Percentiles rank a stretch among this genome's conserved stretches.
Evolutionary conservation across 768 basidiomycete genomes (phyloP).

Genomic region (Tylopilus plumbeoviolaceoides): DNA sequence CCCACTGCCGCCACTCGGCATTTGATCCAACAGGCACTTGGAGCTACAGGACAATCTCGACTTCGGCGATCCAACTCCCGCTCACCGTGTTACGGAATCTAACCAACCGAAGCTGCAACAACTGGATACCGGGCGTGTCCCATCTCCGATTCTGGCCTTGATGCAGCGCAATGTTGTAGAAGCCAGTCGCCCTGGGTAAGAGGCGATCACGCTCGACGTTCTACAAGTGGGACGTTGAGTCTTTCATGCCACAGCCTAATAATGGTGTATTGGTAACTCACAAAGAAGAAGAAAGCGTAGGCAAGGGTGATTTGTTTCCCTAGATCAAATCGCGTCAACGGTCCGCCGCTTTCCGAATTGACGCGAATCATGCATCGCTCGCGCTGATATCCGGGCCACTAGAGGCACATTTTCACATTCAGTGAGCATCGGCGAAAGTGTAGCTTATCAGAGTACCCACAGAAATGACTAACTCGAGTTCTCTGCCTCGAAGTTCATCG

Average conservation of each 20-base stretch:
- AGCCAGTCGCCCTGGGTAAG: background rate
- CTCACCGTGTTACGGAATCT: background rate
- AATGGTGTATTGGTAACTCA: background rate
- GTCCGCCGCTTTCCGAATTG: background rate
- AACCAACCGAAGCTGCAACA: constrained; percentile 7
- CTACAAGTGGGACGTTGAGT: background rate
- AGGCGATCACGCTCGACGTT: background rate
- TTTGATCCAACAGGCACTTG: background rate
- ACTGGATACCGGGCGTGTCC: constrained; percentile 1
- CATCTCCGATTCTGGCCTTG: background rate
- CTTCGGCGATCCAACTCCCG: constrained; percentile 9
- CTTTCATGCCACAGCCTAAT: background rate
- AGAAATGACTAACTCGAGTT: background rate
- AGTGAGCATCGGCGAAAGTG: background rate
- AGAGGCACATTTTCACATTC: background rate
- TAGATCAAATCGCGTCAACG: constrained; percentile 3
- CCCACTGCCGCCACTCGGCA: no score
- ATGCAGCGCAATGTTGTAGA: constrained; percentile 11
- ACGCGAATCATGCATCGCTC: background rate
- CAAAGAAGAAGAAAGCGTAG: background rate
- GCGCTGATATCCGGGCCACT: constrained; percentile 11
- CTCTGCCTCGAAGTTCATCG: no score
- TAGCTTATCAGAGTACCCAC: background rate
- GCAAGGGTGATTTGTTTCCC: background rate
- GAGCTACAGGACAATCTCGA: constrained; percentile 7